Conservation (phyloP, 805 yeast genomes). For the Barnettozyma pratensis region DNA sequence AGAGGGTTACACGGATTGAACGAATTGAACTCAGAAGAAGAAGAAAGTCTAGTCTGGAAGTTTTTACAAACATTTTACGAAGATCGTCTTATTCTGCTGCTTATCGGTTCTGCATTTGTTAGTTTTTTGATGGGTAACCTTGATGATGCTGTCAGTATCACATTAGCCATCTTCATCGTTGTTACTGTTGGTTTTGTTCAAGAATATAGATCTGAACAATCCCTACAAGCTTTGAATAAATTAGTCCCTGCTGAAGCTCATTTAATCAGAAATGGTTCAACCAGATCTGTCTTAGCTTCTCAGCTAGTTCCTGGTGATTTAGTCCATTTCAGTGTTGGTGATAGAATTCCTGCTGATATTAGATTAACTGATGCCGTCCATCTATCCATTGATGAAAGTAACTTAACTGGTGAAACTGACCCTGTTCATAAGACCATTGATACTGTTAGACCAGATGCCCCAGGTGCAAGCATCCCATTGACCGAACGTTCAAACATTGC, state of each 20-base stretch:
- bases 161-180: constrained; percentile 87
- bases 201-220: constrained; percentile 92
- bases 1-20: constrained; percentile 75
- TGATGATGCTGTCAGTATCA: constrained; percentile 92
- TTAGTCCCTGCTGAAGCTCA: constrained; percentile 97
- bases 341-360: constrained; percentile 93
- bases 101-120: constrained; percentile 85
- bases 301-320: constrained; percentile 94
- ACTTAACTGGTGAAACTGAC: constrained; percentile 90
- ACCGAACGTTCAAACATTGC: constrained; percentile 76
- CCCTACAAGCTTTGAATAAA: constrained; percentile 86
- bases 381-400: constrained; percentile 85
- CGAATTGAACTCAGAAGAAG: constrained; percentile 72
- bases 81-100: constrained; percentile 83
- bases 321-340: constrained; percentile 87
- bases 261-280: constrained; percentile 73
- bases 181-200: constrained; percentile 97
- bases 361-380: constrained; percentile 76
- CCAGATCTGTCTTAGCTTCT: constrained; percentile 80
- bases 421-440: constrained; percentile 70
- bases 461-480: constrained; percentile 40
- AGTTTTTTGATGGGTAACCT: constrained; percentile 92
- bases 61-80: constrained; percentile 79
- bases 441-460: constrained; percentile 30
- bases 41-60: constrained; percentile 63